phyloP scores from a whole-genome alignment of 805 yeast species.

The Isabelozyma gotoi region DNA sequence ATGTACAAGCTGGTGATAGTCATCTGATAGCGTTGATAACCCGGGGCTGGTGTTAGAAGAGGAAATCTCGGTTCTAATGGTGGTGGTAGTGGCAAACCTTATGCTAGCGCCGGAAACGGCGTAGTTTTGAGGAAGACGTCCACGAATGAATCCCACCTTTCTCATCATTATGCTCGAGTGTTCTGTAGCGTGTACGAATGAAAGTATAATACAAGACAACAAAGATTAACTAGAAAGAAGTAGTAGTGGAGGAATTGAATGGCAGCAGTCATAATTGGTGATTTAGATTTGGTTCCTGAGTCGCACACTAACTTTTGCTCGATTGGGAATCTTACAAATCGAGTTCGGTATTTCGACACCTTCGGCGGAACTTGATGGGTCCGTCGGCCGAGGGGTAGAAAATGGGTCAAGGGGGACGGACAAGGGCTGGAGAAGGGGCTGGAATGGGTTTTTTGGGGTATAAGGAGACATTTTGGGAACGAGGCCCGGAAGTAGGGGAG shows the following conservation, averaged over 20 bases:
- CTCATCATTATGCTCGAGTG: too few species aligned
- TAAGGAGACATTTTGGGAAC: too few species aligned
- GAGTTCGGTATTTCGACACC: conserved; percentile 1
- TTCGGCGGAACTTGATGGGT: conserved; percentile 2
- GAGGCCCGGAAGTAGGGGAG: too few species aligned
- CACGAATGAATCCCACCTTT: neutral
- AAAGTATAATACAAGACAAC: too few species aligned
- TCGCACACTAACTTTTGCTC: neutral
- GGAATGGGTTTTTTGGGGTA: too few species aligned
- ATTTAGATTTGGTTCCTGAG: neutral
- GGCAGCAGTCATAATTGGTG: neutral
- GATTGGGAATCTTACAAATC: neutral
- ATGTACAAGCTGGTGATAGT: neutral
- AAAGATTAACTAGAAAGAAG: too few species aligned
- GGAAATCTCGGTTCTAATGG: neutral
- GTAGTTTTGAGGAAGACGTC: neutral
- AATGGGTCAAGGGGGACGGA: too few species aligned
- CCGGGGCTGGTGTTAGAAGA: neutral
- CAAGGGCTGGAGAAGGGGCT: too few species aligned
- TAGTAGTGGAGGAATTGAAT: neutral
- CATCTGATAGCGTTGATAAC: neutral
- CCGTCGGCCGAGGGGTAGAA: too few species aligned
- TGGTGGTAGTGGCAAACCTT: conserved; percentile 1
- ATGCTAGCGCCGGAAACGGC: neutral
- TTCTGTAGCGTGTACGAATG: too few species aligned